These are phyloP conservation scores for Candolleomyces efflorescens DNA, from an alignment of 768 basidiomycete genomes.

Conservation along the genomic window DNA sequence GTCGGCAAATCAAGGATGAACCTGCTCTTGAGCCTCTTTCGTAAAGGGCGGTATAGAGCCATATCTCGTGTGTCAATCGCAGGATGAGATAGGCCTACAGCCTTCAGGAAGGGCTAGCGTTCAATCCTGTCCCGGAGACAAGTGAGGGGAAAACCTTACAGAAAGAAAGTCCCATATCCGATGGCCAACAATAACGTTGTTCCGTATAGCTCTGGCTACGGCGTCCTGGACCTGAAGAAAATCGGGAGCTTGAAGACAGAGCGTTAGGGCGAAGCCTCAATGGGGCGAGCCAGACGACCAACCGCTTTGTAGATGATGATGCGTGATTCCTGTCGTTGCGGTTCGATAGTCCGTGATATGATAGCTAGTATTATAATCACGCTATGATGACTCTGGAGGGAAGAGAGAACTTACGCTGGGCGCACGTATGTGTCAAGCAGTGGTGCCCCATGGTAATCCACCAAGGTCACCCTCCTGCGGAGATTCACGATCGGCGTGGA, in stretches of 20 bases:
- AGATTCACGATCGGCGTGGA: constrained; percentile 1
- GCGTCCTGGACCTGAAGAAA: constrained; percentile 44
- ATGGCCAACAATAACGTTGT: constrained; percentile 55
- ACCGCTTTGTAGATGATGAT: constrained; percentile 39
- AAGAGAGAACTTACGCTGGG: constrained; percentile 40
- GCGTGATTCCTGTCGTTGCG: constrained; percentile 41
- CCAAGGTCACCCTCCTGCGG: constrained; percentile 45
- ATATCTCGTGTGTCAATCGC: constrained; percentile 51
- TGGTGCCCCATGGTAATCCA: constrained; percentile 42
- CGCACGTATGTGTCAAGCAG: constrained; percentile 49
- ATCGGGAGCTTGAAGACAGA: constrained; percentile 33
- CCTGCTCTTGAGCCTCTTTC: constrained; percentile 35
- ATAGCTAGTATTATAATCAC: constrained; percentile 27
- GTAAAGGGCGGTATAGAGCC: constrained; percentile 48
- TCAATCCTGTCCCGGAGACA: neutral
- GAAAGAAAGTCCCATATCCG: constrained; percentile 51
- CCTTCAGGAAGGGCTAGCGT: constrained; percentile 23
- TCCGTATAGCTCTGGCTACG: constrained; percentile 37
- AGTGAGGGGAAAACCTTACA: constrained; percentile 24
- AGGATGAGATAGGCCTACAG: constrained; percentile 48
- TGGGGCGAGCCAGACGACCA: constrained; percentile 2
- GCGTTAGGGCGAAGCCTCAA: neutral
- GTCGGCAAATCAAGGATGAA: constrained; percentile 33
- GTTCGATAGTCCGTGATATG: constrained; percentile 43
- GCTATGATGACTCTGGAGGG: neutral